Evolutionary conservation across 768 basidiomycete genomes (phyloP), one percentile per base, ranked within the genome.

Genomic region (Pleurotus tuber-regium): DNA sequence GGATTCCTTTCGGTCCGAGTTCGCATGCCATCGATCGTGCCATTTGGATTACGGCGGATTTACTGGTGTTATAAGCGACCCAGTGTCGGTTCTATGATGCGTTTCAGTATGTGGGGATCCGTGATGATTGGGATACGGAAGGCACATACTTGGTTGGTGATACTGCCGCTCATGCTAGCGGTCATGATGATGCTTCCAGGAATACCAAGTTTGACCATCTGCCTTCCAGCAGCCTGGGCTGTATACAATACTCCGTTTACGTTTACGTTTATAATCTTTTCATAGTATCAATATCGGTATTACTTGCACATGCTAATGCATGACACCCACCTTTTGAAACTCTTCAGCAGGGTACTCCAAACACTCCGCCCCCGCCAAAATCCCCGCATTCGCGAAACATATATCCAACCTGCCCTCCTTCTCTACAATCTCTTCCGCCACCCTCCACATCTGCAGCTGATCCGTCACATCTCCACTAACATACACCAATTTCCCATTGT

Each of bases 11-110:
- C n/a, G 66, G 66, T 2, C 85, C 87, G 1, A 89, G 76, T 59
- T 90, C 88, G 61, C 84, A 86, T 2, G 86, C 87, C 79, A 90
- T 78, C 57, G 83, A 86, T 30, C 88, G 81, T 2, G 72, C 79
- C 83, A 88, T 86, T 68, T 90, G 88, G 28, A 88, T 55, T n/a
- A 90, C 83, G n/a, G 84, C 88, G 1, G 83, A 74, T 68, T 89
- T 90, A 66, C 80, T 82, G 18, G 80, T 78, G 63, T 87, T 88
- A 66, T 89, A 89, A 2, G 84, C 81, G 30, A 82, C 75, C 84
- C 83, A 88, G 14, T 79, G 74, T 54, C 85, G 83, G 56, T 76
- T 76, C 84, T 86, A 56, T 28, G 4, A 14, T n/a, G n/a, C n/a
- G n/a, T n/a, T n/a, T n/a, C n/a, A n/a, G n/a, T n/a, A n/a, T n/a